Evolutionary conservation across 768 basidiomycete genomes (phyloP), one percentile per base, ranked within the genome.

Genomic region (Hortiboletus campestris): DNA sequence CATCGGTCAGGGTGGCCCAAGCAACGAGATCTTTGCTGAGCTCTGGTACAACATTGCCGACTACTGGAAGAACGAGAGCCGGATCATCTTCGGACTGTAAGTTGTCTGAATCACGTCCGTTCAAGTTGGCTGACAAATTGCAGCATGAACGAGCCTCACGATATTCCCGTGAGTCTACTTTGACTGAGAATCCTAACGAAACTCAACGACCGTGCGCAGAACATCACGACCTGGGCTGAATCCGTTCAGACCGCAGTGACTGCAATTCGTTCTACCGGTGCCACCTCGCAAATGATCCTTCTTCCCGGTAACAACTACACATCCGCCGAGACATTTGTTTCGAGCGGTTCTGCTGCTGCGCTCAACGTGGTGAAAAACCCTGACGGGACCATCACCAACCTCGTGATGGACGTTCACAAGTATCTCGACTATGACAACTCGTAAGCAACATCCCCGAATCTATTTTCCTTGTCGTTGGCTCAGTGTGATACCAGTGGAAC

Each of bases 91-190:
- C 42, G 81, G 79, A 51, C 55, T 82, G 81, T 80, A 58, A 51
- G 78, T 71, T 7, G 4, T 19, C 29, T 12, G 5, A 9, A 32
- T 31, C 35, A 4, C 0, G 6, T 32, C 19, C 11, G 12, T 48
- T 46, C 25, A 20, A 32, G 34, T 8, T 38, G 10, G 31, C 32
- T 59, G 13, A 57, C 28, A 41, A 35, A 39, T 42, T 4, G 14
- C 28, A 81, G 80, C 28, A 84, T 85, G 83, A 85, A 85, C 58
- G 84, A 85, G 58, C 84, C 84, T 6, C 84, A 86, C 58, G 81
- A 85, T 63, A 65, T 83, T 6, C 79, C 80, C 10, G 65, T 61
- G 25, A 45, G 67, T 56, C 14, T n/a, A 36, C 34, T 51, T 17
- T 29, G 11, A 41, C 2, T 16, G 8, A 32, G 14, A 0, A 4